Percentiles rank a stretch among this genome's conserved stretches.
phyloP scores from a whole-genome alignment of 371 early-diverging fungal species.

The Capillidium rhysosporum region DNA sequence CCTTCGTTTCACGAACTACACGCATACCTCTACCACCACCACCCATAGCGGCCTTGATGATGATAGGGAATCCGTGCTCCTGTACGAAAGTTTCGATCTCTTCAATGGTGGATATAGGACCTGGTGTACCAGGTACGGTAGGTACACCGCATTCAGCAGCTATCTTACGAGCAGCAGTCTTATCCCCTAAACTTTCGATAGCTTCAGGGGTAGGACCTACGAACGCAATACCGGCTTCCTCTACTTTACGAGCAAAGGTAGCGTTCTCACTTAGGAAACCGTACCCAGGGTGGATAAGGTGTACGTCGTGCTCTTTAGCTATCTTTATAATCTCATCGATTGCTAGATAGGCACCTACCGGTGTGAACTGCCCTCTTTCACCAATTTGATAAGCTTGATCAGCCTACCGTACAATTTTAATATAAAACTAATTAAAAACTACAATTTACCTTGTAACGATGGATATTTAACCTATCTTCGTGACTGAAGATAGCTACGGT shows the following conservation, averaged over 20 bases:
- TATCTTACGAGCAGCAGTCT: slow-evolving; percentile 76
- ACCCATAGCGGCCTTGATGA: slow-evolving; percentile 93
- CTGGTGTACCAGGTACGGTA: slow-evolving; percentile 76
- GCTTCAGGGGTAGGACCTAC: slow-evolving; percentile 72
- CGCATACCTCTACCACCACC: slow-evolving; percentile 98
- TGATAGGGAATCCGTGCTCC: slow-evolving; percentile 77
- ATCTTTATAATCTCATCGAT: slow-evolving; percentile 78
- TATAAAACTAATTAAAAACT: slow-evolving; percentile 13
- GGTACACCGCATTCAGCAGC: slow-evolving; percentile 61
- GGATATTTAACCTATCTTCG: slow-evolving; percentile 83
- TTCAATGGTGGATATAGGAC: slow-evolving; percentile 41
- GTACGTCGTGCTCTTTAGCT: slow-evolving; percentile 53
- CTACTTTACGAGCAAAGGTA: slow-evolving; percentile 69
- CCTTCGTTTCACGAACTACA: slow-evolving; percentile 48
- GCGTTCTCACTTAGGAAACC: slow-evolving; percentile 86
- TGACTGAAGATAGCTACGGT: slow-evolving; percentile 75
- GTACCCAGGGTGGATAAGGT: slow-evolving; percentile 65
- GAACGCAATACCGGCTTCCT: slow-evolving; percentile 77
- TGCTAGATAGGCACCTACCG: slow-evolving; percentile 84
- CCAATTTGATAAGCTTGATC: slow-evolving; percentile 89
- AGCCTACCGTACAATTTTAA: slow-evolving; percentile 26
- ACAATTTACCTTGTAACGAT: slow-evolving; percentile 53
- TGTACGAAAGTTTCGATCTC: slow-evolving; percentile 55
- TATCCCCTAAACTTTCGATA: slow-evolving; percentile 81
- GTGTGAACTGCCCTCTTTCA: slow-evolving; percentile 50